These are phyloP conservation scores for Aspergillus cavernicola DNA, from an alignment of 495 filamentous ascomycete species.

Conservation along the genomic window DNA sequence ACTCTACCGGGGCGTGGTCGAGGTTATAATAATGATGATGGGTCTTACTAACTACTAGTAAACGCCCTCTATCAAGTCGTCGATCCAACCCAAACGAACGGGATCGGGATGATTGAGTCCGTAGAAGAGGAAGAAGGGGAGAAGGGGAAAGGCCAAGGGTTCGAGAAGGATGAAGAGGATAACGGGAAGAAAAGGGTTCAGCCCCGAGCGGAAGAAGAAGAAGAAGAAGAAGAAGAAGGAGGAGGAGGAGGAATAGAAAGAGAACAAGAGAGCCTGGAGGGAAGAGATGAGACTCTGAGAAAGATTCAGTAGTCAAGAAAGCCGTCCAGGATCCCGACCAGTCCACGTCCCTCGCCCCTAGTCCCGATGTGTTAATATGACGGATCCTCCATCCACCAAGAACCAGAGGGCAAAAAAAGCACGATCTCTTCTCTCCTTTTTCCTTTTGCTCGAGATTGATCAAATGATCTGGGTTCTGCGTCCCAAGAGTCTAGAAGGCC, in stretches of 20 bases:
- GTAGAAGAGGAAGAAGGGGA: slow-evolving; percentile 6
- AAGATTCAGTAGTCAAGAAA: slow-evolving; percentile 24
- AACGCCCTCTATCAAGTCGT: slow-evolving; percentile 5
- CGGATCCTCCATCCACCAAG: slow-evolving; percentile 39
- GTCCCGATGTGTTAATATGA: slow-evolving; percentile 50
- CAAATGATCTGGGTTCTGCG: slow-evolving; percentile 2
- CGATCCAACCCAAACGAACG: slow-evolving; percentile 8
- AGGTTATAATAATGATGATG: not conserved
- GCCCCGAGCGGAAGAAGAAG: slow-evolving; percentile 21
- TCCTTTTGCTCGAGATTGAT: slow-evolving; percentile 14
- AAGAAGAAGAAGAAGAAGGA: slow-evolving; percentile 16
- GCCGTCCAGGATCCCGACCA: slow-evolving; percentile 39
- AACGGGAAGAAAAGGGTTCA: slow-evolving; percentile 25
- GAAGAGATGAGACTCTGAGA: slow-evolving; percentile 17
- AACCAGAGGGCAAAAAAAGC: slow-evolving; percentile 26
- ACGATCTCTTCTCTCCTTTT: slow-evolving; percentile 10
- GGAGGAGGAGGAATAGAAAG: slow-evolving; percentile 16
- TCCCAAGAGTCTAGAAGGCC: slow-evolving; percentile 15
- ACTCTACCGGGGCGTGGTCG: not conserved
- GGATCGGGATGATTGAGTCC: slow-evolving; percentile 7
- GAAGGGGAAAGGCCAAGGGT: slow-evolving; percentile 7
- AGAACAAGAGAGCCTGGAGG: slow-evolving; percentile 18
- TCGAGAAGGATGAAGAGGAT: slow-evolving; percentile 10
- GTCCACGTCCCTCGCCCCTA: slow-evolving; percentile 39
- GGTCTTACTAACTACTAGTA: not conserved